Base-by-base conservation (phyloP, 2,329 filamentous ascomycete species). In the Beauveria medogensis region DNA sequence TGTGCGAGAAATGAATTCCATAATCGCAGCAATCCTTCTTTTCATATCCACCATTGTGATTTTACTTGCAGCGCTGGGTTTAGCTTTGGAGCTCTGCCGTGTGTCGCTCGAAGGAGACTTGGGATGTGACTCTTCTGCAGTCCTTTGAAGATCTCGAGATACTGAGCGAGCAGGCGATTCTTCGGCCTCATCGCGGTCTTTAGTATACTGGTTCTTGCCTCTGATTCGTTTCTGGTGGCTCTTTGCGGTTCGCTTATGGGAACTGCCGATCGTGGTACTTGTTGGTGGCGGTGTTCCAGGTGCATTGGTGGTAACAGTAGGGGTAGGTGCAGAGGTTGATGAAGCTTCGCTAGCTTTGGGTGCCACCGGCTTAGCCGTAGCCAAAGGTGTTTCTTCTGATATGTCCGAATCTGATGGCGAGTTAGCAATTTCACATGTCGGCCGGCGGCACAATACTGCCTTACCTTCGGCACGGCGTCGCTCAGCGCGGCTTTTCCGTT, bases 31-130 rank as follows among this genome's bases (percentile, higher is more conserved):
- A 6, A 92, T 91, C 10, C 91, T 87, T 65, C 90, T 85, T 74
- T 90, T 91, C 85, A 96, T 92, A 70, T 96, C 92, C 63, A 87
- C 87, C 86, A 95, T 90, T 30, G 87, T 92, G 61, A 92, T 84
- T 71, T 90, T 91, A 66, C 82, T 86, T 72, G 82, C 82, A 55
- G 79, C 78, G 61, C 77, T 67, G 3, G 69, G 73, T 67, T 82
- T 82, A 37, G 77, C 75, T 68, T 83, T 85, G 62, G 77, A 77
- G 66, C 71, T 69, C 52, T 82, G 78, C 65, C 86, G 88, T 65
- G 79, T 74, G 52, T 84, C 80, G 51, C 75, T 71, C 34, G 74
- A 55, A 3, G 64, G 65, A 54, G 64, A 66, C 63, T 71, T 81
- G 61, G 67, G 68, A 63, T 77, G 71, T 20, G 71, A 62, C 43